Conservation (phyloP, 257 asterid species). For the Przewalskia tangutica region DNA sequence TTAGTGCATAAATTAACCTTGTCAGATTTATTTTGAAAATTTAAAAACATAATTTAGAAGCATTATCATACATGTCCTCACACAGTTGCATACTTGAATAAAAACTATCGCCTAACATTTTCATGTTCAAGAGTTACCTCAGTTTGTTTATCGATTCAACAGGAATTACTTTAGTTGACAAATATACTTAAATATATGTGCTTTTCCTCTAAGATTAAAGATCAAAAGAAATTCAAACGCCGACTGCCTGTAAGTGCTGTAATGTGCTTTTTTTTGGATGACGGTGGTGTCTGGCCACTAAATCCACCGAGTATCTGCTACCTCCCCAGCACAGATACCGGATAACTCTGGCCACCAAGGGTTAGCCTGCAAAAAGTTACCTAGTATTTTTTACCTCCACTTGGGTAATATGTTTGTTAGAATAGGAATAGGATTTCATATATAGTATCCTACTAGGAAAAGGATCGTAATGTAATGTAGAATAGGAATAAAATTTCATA, state of each 20-base stretch:
- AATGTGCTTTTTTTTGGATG: background rate
- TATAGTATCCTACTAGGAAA: no score
- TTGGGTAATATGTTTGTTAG: background rate
- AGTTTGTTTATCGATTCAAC: background rate
- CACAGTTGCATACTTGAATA: background rate
- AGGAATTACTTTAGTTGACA: background rate
- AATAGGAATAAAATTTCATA: no score
- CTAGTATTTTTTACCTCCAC: background rate
- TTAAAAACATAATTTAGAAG: background rate
- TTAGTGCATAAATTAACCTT: background rate
- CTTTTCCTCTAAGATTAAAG: background rate
- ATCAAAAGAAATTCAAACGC: background rate
- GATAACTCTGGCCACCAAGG: background rate
- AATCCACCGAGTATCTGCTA: background rate
- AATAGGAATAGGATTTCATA: no score
- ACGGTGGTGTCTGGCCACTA: background rate
- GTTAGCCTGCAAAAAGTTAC: background rate
- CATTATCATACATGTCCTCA: background rate
- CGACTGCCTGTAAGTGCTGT: background rate
- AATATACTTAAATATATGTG: background rate
- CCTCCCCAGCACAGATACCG: background rate
- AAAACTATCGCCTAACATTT: background rate
- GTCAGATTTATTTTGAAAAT: background rate
- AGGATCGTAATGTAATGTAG: no score
- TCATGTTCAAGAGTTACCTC: background rate